A percentile compares a stretch with the other conserved stretches of the same genome.
Evolutionary conservation across 2,329 filamentous ascomycete species (phyloP).

Genomic region (Colletotrichum gloeosporioides): DNA sequence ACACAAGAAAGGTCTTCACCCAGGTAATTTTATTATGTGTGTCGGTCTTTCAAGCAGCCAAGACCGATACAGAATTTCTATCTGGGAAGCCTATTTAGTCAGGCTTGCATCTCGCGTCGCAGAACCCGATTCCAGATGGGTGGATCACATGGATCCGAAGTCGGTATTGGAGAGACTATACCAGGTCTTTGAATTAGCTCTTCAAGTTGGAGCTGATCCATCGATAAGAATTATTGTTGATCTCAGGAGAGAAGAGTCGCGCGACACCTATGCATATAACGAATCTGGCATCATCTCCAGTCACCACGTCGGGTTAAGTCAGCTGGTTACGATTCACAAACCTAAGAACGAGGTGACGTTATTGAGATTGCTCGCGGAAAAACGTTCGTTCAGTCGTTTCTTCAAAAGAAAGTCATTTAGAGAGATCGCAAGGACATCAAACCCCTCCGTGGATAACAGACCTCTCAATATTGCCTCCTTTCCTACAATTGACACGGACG

Average conservation of each 20-base stretch:
- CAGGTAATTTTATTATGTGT: background rate
- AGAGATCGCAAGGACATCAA: background rate
- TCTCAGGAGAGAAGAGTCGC: too few species aligned
- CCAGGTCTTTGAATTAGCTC: background rate
- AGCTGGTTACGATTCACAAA: accelerated
- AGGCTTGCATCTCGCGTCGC: background rate
- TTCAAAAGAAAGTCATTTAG: background rate
- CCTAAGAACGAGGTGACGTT: background rate
- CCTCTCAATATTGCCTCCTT: background rate
- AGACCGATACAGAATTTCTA: background rate
- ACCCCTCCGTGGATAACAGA: accelerated
- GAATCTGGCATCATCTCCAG: background rate
- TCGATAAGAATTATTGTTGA: background rate
- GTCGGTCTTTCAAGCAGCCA: accelerated
- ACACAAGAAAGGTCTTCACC: background rate
- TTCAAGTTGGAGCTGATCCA: background rate
- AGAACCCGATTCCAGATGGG: background rate
- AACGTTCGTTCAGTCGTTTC: background rate
- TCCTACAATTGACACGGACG: background rate
- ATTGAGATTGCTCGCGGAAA: background rate
- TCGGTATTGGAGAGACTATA: background rate
- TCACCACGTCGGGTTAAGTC: accelerated
- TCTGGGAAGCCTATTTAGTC: background rate
- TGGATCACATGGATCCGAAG: too few species aligned
- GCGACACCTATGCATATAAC: too few species aligned